Conservation (phyloP, 352 stramenopile genomes). For the Globisporangium apiculatum region DNA sequence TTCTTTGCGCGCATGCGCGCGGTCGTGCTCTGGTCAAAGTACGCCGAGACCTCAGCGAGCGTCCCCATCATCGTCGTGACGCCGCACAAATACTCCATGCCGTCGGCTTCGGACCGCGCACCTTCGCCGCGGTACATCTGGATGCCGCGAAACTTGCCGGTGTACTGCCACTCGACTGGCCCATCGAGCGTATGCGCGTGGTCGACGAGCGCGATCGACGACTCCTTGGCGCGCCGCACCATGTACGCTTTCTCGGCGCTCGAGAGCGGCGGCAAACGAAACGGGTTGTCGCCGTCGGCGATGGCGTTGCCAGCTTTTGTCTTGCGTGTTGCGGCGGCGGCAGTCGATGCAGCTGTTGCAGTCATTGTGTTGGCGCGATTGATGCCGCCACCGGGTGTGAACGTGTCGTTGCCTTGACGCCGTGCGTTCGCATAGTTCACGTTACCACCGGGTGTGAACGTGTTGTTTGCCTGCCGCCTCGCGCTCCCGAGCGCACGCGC, state of each 20-base stretch:
- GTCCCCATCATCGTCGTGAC: conserved; percentile 69
- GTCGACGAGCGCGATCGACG: conserved; percentile 56
- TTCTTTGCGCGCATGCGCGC: conserved; percentile 50
- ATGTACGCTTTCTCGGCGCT: conserved; percentile 46
- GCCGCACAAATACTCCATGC: conserved; percentile 62
- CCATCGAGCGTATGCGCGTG: conserved; percentile 68
- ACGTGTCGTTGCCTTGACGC: conserved; percentile 10
- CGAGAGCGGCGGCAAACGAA: conserved; percentile 25
- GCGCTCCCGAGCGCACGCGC: not conserved
- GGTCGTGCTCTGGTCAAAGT: conserved; percentile 66
- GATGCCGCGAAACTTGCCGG: conserved; percentile 62
- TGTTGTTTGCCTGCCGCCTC: not conserved
- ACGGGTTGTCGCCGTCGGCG: conserved; percentile 7
- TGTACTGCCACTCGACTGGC: conserved; percentile 71
- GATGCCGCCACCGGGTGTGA: not conserved
- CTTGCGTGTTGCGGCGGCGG: conserved; percentile 1
- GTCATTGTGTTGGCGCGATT: conserved; percentile 5
- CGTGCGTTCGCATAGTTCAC: conserved; percentile 1
- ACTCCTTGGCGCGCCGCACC: conserved; percentile 61
- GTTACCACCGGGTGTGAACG: not conserved
- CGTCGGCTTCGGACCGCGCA: conserved; percentile 24
- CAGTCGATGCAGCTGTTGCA: not conserved
- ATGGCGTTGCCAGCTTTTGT: conserved; percentile 1
- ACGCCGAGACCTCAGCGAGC: conserved; percentile 56
- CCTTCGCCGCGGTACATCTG: conserved; percentile 79